Conservation (phyloP, 257 asterid genomes). For the Solanum paucissectum region DNA sequence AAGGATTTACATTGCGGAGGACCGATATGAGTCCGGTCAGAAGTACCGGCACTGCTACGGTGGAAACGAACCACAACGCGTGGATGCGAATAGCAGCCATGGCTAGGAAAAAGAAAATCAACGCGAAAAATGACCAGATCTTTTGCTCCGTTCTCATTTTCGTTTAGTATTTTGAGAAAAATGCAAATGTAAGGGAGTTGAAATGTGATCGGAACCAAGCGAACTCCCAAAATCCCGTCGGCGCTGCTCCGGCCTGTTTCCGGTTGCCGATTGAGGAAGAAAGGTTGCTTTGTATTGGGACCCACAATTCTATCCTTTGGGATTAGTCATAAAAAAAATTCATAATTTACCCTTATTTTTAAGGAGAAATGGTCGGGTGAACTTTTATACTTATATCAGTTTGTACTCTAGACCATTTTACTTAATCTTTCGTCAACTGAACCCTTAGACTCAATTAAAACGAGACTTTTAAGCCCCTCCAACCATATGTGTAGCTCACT, state of each 20-base stretch:
- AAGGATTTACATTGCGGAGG: background rate
- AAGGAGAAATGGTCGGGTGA: fast-evolving
- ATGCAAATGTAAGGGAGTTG: background rate
- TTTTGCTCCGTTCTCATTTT: background rate
- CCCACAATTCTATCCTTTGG: background rate
- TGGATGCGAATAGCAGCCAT: background rate
- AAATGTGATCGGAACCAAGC: background rate
- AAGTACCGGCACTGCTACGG: background rate
- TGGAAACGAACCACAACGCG: background rate
- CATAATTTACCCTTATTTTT: no score
- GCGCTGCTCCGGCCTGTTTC: background rate
- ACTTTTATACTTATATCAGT: no score
- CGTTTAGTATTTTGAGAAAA: background rate
- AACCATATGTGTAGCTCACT: no score
- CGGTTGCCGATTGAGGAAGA: background rate
- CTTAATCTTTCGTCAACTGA: no score
- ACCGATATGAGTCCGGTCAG: background rate
- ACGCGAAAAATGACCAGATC: background rate
- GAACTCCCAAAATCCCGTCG: background rate
- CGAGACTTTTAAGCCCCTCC: no score
- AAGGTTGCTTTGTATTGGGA: background rate
- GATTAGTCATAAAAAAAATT: no score
- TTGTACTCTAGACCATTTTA: no score
- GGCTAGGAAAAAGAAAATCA: background rate
- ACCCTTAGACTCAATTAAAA: no score